Evolutionary conservation across 805 yeast genomes (phyloP).

Genomic region (Kuraishia piskuri): DNA sequence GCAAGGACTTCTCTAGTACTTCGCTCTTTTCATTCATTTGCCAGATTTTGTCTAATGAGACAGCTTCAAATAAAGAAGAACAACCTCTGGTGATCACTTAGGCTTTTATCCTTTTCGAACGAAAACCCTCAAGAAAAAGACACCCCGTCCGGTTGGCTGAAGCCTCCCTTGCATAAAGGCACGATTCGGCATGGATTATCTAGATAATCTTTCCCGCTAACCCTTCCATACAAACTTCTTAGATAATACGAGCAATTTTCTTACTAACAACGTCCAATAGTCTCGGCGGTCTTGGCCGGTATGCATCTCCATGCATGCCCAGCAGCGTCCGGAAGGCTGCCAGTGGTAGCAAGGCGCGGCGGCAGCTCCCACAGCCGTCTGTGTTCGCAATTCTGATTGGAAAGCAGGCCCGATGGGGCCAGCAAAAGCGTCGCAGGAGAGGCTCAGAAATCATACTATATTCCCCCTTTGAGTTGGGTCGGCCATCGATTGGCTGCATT

Average conservation of each 20-base stretch:
- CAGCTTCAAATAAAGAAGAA: neutral
- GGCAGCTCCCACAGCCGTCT: neutral
- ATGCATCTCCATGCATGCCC: neutral
- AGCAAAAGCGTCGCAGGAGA: neutral
- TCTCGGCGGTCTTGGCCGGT: neutral
- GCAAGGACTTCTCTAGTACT: neutral
- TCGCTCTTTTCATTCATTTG: neutral
- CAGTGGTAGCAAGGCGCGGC: neutral
- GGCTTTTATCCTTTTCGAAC: neutral
- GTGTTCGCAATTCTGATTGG: neutral
- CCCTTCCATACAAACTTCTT: neutral
- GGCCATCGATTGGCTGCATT: neutral
- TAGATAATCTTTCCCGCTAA: neutral
- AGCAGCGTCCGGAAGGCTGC: neutral
- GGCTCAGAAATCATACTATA: neutral
- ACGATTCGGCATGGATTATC: neutral
- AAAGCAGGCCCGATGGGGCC: neutral
- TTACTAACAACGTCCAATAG: neutral
- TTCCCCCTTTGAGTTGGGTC: neutral
- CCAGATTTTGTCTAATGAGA: neutral
- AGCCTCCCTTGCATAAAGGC: neutral
- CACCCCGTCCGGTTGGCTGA: neutral
- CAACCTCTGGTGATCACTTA: neutral
- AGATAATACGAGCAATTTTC: neutral
- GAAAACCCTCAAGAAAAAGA: neutral